These are phyloP conservation scores for Ceriops zippeliana DNA, from an alignment of 345 rosid genomes.

Conservation along the genomic window DNA sequence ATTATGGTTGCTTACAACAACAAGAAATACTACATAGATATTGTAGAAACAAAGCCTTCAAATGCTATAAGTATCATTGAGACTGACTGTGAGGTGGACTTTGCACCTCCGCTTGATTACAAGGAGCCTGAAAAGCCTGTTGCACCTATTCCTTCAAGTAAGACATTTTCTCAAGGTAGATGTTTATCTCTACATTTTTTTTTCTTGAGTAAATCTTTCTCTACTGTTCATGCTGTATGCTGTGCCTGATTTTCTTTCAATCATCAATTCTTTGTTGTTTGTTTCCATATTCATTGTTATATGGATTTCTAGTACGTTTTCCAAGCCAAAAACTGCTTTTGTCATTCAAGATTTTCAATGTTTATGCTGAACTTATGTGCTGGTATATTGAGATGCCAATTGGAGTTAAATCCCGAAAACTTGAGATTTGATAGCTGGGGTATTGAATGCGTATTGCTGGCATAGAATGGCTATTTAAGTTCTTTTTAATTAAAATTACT, in stretches of 20 bases:
- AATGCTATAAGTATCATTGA: slow-evolving; percentile 93
- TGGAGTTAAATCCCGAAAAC: too few species aligned
- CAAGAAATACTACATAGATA: slow-evolving; percentile 95
- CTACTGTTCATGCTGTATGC: not conserved
- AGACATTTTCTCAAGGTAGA: slow-evolving; percentile 62
- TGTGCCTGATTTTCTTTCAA: not conserved
- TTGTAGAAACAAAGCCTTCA: slow-evolving; percentile 88
- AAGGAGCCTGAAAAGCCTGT: slow-evolving; percentile 84
- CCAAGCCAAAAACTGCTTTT: too few species aligned
- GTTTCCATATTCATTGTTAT: too few species aligned
- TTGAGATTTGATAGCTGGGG: too few species aligned
- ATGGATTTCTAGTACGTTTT: too few species aligned
- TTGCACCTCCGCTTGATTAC: slow-evolving; percentile 98
- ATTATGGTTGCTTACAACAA: slow-evolving; percentile 99
- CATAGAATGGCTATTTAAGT: too few species aligned
- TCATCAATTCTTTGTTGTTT: too few species aligned
- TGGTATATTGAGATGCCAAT: too few species aligned
- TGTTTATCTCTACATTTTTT: not conserved
- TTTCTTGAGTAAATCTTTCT: not conserved
- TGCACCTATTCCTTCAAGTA: slow-evolving; percentile 40
- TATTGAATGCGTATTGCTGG: too few species aligned
- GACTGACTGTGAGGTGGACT: slow-evolving; percentile 99
- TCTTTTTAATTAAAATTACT: not conserved
- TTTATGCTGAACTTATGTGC: too few species aligned
- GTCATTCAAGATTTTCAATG: too few species aligned